phyloP scores from a whole-genome alignment of 2,329 filamentous ascomycete genomes.

The Rugonectria rugulosa region DNA sequence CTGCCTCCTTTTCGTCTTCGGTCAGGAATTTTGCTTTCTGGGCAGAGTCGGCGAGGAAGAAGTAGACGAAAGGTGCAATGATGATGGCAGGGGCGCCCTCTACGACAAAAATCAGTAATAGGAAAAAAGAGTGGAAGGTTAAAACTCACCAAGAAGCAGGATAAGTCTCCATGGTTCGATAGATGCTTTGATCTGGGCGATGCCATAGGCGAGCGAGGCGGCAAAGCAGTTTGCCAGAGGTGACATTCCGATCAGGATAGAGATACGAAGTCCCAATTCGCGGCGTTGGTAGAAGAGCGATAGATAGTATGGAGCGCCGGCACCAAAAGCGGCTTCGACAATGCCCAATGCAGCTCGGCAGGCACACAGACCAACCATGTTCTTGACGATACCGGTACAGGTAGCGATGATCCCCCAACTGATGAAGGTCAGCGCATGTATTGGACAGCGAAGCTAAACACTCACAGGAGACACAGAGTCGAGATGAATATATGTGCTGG shows the following conservation, averaged over 20 bases:
- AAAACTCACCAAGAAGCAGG: neutral
- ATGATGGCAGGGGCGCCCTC: conserved; percentile 22
- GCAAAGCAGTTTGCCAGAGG: conserved; percentile 28
- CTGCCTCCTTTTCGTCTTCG: conserved; percentile 9
- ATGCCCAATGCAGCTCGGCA: no score
- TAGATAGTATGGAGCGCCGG: conserved; percentile 26
- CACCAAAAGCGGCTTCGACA: conserved; percentile 29
- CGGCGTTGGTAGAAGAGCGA: conserved; percentile 19
- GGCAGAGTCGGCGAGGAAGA: conserved; percentile 28
- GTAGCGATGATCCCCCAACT: no score
- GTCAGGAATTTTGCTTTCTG: conserved; percentile 19
- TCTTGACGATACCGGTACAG: no score
- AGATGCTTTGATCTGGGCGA: conserved; percentile 17
- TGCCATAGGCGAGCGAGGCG: conserved; percentile 24
- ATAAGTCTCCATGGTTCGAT: conserved; percentile 23
- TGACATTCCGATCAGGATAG: conserved; percentile 23
- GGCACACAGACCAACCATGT: no score
- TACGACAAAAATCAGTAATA: neutral
- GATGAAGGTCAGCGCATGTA: no score
- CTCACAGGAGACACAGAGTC: conserved; percentile 22
- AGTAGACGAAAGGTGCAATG: conserved; percentile 18
- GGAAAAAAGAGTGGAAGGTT: neutral
- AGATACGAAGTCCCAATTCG: conserved; percentile 21
- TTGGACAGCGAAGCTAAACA: no score
- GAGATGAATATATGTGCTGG: conserved; percentile 27